A percentile compares a stretch with the other conserved stretches of the same genome.
Evolutionary conservation across 352 stramenopile genomes (phyloP).

Genomic region (Phytophthora kernoviae): DNA sequence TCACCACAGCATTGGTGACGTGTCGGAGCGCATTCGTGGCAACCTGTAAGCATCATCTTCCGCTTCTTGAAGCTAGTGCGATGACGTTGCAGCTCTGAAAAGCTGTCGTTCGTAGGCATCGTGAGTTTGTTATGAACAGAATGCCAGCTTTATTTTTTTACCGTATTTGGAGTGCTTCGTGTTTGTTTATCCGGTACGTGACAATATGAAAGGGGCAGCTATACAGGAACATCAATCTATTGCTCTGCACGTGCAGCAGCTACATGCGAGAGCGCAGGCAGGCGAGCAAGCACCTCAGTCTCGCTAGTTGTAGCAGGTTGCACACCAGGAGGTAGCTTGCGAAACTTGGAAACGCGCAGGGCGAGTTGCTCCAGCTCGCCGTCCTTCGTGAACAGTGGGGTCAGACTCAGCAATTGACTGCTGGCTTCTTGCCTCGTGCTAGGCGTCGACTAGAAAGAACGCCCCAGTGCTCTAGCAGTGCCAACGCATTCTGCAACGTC

Average conservation of each 20-base stretch:
- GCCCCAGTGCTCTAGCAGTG: conserved; percentile 66
- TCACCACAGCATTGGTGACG: conserved; percentile 97
- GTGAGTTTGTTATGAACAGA: conserved; percentile 41
- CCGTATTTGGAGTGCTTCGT: background rate
- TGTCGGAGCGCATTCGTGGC: conserved; percentile 92
- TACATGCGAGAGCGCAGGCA: conserved; percentile 80
- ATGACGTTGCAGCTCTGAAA: conserved; percentile 11
- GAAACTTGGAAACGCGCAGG: conserved; percentile 69
- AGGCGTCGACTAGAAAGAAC: conserved; percentile 50
- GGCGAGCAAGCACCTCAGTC: conserved; percentile 64
- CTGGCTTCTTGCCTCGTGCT: conserved; percentile 14
- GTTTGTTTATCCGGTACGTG: too few relatives aligned
- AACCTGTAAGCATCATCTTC: conserved; percentile 77
- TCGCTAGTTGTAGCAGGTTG: conserved; percentile 46
- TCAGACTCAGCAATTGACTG: conserved; percentile 40
- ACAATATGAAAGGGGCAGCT: too few relatives aligned
- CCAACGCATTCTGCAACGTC: conserved; percentile 81
- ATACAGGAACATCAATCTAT: too few relatives aligned
- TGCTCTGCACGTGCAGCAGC: conserved; percentile 9
- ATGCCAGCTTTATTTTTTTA: conserved; percentile 37
- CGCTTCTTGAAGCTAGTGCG: conserved; percentile 7
- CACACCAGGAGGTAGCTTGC: conserved; percentile 62
- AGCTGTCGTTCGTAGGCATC: conserved; percentile 22
- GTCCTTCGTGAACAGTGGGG: conserved; percentile 50
- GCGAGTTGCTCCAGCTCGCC: conserved; percentile 68